Evolutionary conservation across 108 stramenopile genomes (phyloP), one percentile per base, ranked within the genome.

Genomic region (Fistulifera pelliculosa): DNA sequence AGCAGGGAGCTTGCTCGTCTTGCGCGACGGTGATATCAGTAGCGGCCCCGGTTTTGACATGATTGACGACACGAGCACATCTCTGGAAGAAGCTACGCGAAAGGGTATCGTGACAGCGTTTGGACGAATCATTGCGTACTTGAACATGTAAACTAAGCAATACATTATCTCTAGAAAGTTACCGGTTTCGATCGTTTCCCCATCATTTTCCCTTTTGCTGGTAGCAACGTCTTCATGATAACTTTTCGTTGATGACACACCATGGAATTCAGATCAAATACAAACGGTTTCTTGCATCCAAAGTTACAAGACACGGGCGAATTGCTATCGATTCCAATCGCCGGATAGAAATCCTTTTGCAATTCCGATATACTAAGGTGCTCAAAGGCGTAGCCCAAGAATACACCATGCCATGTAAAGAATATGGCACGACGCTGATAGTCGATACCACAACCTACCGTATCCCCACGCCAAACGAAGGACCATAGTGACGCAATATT

Each of bases 401-500:
- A 84, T 27, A 58, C 49, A 18, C 93, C 93, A 65, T 94, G 90
- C 27, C 80, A 58, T 1, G 85, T 89, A 56, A 68, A 94, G 53
- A 94, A 94, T 17, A 94, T 82, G 4, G 68, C 62, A 19, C 59
- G 57, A 10, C 28, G 49, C 15, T 53, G 45, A 52, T 85, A 90
- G 27, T 86, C 75, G 10, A 94, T 57, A 1, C 93, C 93, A 60
- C 93, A 94, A 8, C 93, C 93, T 0, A 94, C 81, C 18, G 79
- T 80, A 67, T 94, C 93, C 93, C 88, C 0, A 57, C 49, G 17
- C 86, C 86, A 63, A 76, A 94, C 0, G 64, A 48, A 10, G 87
- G 83, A 15, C 88, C 88, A 58, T 64, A 81, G n/a, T 51, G 60
- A 13, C 70, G 60, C 19, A 77, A 19, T 78, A 82, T 83, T 27